Evolutionary conservation across 2,329 filamentous ascomycete genomes (phyloP), one percentile per base, ranked within the genome.

Genomic region (Tolypocladium endophyticum): DNA sequence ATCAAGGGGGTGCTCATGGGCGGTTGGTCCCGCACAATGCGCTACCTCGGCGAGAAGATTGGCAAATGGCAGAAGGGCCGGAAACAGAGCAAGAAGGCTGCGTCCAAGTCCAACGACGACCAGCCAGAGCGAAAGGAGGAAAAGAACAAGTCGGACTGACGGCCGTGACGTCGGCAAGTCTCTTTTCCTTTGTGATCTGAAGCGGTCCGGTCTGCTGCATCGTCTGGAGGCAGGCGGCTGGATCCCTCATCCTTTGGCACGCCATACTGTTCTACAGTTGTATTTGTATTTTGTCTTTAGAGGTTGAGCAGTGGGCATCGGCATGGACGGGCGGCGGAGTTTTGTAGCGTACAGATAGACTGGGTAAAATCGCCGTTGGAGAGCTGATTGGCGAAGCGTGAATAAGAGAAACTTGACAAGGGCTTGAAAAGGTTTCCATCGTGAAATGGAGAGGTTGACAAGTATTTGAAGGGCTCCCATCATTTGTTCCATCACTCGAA

Each of bases 1-100:
- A 71, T 93, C 63, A 99, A 99, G 76, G 87, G 92, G 2, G 72
- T 89, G 1, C 72, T 97, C 53, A 97, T 92, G 2, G 87, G 89
- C 0, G 95, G 94, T 0, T 71, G 89, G 20, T 70, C 77, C 8
- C 84, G 87, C 67, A 87, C 87, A 7, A 81, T 83, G 77, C 83
- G 86, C 63, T 99, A 99, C 71, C 68, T 95, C 59, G 79, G 81
- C 52, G 94, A 97, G 72, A 99, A 99, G 80, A 77, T 86, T 62
- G 77, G 77, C 63, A 91, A 90, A 72, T 88, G 79, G 68, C 76
- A 74, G 20, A 76, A 80, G 65, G 80, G 80, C 56, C 71, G 69
- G 50, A 61, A 66, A 2, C 64, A 70, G 43, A 65, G 67, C 23
- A 60, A 67, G 28, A 53, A 63, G 58, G 69, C 23, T 35, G 23